Conservation (phyloP, 176 grass and related monocot genomes). For the Triticum urartu region DNA sequence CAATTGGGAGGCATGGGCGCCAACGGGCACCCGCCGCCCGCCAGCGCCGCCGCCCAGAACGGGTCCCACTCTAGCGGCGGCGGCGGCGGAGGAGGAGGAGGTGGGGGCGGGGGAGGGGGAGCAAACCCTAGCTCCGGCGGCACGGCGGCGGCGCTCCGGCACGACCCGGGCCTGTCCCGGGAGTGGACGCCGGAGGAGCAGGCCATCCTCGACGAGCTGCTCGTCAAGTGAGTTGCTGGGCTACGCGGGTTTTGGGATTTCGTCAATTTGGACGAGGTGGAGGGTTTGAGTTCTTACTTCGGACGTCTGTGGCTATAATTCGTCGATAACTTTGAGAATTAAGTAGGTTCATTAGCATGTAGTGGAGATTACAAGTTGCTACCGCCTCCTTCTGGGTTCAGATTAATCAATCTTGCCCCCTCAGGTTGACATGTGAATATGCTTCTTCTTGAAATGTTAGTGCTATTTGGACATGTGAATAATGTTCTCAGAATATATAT, state of each 20-base stretch:
- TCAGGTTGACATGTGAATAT: constrained; percentile 4
- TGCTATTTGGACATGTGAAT: constrained; percentile 3
- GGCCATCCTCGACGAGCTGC: constrained; percentile 62
- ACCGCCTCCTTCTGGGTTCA: background rate
- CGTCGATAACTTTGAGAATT: constrained; percentile 23
- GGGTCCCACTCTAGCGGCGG: constrained; percentile 37
- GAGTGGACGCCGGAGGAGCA: constrained; percentile 89
- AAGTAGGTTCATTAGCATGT: background rate
- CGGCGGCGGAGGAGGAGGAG: constrained; percentile 27
- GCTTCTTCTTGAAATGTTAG: background rate
- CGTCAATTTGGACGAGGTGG: background rate
- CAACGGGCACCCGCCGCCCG: constrained; percentile 66
- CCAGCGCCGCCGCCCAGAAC: constrained; percentile 42
- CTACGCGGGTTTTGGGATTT: constrained; percentile 20
- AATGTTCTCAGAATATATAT: background rate
- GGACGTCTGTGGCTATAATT: constrained; percentile 9
- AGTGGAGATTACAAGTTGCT: background rate
- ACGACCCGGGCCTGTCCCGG: constrained; percentile 77
- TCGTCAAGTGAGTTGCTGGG: constrained; percentile 58
- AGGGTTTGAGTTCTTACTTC: background rate
- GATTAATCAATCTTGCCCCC: background rate
- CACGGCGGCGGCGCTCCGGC: constrained; percentile 50
- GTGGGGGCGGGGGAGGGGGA: constrained; percentile 26
- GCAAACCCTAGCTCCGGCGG: constrained; percentile 72
- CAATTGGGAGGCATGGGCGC: constrained; percentile 55